phyloP scores from a whole-genome alignment of 805 yeast species.

The Myxozyma neotropica region DNA sequence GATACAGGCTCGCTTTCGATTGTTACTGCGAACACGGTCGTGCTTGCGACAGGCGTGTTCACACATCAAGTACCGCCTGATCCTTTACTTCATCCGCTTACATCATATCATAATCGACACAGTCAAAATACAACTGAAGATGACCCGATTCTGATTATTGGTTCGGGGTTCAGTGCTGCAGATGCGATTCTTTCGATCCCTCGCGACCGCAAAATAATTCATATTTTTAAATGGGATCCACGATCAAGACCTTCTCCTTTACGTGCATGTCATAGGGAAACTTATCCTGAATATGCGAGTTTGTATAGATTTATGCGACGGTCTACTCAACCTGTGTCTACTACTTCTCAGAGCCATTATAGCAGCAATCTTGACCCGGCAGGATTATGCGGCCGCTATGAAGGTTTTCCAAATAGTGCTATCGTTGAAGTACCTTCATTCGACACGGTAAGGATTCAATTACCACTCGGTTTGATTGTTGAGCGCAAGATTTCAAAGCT shows the following conservation, averaged over 20 bases:
- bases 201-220: conserved; percentile 25
- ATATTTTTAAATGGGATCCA: conserved; percentile 40
- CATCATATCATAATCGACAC: conserved; percentile 3
- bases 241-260: conserved; percentile 37
- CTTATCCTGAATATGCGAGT: conserved; percentile 42
- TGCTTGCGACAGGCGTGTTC: conserved; percentile 40
- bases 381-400: conserved; percentile 19
- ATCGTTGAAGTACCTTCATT: conserved; percentile 10
- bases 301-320: conserved; percentile 38
- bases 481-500: conserved; percentile 26
- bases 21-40: conserved; percentile 15
- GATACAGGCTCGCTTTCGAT: conserved; percentile 20
- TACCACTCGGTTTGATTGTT: not conserved
- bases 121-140: not conserved
- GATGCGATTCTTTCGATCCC: conserved; percentile 38
- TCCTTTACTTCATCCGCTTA: conserved; percentile 31
- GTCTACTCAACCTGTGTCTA: conserved; percentile 8
- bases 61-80: conserved; percentile 31
- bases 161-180: conserved; percentile 44
- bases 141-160: conserved; percentile 36
- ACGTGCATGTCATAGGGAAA: conserved; percentile 38
- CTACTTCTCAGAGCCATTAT: not conserved
- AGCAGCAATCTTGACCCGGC: conserved; percentile 4
- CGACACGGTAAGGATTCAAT: conserved; percentile 4
- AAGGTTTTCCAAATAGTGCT: conserved; percentile 26